A percentile compares a stretch with the other conserved stretches of the same genome.
Conservation (phyloP, 176 grass and related monocot species). For the Paspalum vaginatum region DNA sequence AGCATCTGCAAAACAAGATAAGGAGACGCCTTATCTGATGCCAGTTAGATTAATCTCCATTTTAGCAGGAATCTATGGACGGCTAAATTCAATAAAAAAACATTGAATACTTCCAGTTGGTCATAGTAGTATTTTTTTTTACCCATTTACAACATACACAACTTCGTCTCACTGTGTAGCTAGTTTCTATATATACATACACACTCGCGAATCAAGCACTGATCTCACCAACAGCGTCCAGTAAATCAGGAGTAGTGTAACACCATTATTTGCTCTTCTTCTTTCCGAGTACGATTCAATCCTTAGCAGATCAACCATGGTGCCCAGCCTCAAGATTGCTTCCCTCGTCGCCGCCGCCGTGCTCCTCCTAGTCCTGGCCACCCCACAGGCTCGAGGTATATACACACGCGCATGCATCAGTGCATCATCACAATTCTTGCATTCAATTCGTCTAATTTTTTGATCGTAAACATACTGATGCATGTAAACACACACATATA, state of each 20-base stretch:
- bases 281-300: too few species aligned
- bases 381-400: constrained; percentile 20
- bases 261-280: too few species aligned
- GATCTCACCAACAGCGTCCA: background rate
- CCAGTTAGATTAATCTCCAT: background rate
- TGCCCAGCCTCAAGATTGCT: background rate
- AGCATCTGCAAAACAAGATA: background rate
- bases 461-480: background rate
- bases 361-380: background rate
- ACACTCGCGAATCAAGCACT: background rate
- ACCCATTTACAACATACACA: background rate
- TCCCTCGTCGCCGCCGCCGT: background rate
- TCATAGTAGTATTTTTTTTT: background rate
- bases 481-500: background rate
- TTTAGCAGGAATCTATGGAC: background rate
- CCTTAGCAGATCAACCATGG: background rate
- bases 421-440: background rate
- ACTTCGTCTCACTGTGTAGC: background rate
- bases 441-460: background rate
- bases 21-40: background rate
- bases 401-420: too few species aligned
- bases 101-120: background rate
- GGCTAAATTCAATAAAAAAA: background rate
- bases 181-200: background rate
- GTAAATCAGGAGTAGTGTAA: background rate